Percentiles rank a stretch among this genome's conserved stretches.
Conservation (phyloP, 345 rosid species). For the Dovyalis caffra region DNA sequence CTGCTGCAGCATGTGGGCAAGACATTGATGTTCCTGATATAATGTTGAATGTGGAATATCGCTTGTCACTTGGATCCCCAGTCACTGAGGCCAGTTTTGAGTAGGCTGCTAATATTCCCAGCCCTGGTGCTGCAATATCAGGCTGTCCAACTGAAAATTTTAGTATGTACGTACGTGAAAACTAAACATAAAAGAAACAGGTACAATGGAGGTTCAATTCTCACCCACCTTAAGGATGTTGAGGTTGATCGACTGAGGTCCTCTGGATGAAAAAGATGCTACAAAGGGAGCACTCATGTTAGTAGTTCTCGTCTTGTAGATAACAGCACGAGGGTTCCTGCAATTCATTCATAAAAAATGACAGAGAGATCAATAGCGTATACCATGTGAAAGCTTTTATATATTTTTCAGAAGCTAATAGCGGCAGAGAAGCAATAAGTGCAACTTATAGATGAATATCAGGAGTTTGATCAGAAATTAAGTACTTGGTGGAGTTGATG, state of each 20-base stretch:
- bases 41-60: constrained; percentile 45
- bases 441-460: background rate
- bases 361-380: background rate
- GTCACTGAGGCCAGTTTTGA: constrained; percentile 47
- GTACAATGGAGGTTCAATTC: background rate
- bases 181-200: background rate
- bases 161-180: too few species aligned
- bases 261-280: constrained; percentile 80
- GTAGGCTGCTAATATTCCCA: constrained; percentile 74
- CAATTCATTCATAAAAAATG: background rate
- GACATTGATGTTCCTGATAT: constrained; percentile 92
- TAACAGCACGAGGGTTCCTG: constrained; percentile 60
- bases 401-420: background rate
- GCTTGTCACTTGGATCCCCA: constrained; percentile 38
- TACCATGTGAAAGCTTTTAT: background rate
- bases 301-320: constrained; percentile 48
- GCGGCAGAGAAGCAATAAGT: too few species aligned
- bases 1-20: constrained; percentile 77
- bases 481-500: constrained; percentile 74
- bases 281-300: constrained; percentile 47
- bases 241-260: constrained; percentile 56
- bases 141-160: constrained; percentile 46
- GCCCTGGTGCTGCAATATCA: constrained; percentile 83
- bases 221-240: constrained; percentile 68
- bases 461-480: background rate